Percentiles rank a stretch among this genome's conserved stretches.
phyloP scores from a whole-genome alignment of 2,329 filamentous ascomycete genomes.

The Ophiostoma sp. region DNA sequence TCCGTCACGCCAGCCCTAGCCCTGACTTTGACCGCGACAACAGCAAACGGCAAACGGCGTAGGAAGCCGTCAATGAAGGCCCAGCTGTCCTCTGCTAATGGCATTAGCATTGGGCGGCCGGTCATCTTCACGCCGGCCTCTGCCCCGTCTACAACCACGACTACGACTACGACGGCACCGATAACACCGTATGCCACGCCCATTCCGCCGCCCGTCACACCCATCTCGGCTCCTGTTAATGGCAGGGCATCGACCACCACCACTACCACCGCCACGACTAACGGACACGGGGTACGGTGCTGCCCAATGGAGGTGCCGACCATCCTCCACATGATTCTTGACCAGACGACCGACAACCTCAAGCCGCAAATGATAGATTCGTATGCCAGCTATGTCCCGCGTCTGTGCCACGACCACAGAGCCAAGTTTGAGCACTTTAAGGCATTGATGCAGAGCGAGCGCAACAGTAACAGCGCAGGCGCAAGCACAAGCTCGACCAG shows the following conservation, averaged over 20 bases:
- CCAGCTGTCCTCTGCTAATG: neutral
- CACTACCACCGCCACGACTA: neutral
- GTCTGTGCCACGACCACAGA: conserved; percentile 23
- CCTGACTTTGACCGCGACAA: neutral
- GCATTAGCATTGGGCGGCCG: neutral
- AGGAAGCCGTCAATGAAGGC: conserved; percentile 20
- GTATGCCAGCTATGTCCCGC: conserved; percentile 4
- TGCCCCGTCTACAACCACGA: neutral
- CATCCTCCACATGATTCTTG: conserved; percentile 28
- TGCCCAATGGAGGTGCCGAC: conserved; percentile 29
- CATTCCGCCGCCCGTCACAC: neutral
- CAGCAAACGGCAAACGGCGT: conserved; percentile 4
- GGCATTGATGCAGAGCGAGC: neutral
- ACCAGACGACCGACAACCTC: conserved; percentile 23
- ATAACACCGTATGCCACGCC: neutral
- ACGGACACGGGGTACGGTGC: conserved; percentile 18
- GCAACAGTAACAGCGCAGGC: neutral
- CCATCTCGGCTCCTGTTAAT: neutral
- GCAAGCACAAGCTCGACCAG: neutral
- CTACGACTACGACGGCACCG: neutral
- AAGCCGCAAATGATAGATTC: conserved; percentile 27
- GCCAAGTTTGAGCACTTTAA: conserved; percentile 21
- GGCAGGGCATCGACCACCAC: neutral
- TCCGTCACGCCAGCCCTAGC: neutral
- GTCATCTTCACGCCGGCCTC: neutral